phyloP scores from a whole-genome alignment of 805 yeast genomes.

The Metschnikowia gruessii region DNA sequence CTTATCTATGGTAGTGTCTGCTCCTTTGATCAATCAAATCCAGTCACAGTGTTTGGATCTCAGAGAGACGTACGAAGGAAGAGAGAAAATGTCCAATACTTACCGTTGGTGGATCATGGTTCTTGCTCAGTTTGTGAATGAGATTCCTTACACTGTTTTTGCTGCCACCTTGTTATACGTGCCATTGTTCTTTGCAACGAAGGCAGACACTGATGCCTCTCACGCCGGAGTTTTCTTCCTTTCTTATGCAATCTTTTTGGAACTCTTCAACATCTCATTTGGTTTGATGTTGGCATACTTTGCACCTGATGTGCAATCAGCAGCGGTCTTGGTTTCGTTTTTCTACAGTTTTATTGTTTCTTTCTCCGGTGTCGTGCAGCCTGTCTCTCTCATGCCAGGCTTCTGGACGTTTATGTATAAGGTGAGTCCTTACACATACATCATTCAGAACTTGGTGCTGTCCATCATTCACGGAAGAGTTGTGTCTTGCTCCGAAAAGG shows the following conservation, averaged over 20 bases:
- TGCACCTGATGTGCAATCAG: constrained; percentile 65
- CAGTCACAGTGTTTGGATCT: constrained; percentile 56
- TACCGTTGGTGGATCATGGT: constrained; percentile 67
- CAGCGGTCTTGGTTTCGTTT: constrained; percentile 56
- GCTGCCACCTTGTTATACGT: constrained; percentile 32
- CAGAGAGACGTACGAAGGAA: constrained; percentile 63
- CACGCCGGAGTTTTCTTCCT: constrained; percentile 44
- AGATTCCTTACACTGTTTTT: constrained; percentile 52
- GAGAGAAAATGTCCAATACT: constrained; percentile 69
- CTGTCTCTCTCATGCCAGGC: constrained; percentile 41
- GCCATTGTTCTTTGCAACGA: constrained; percentile 40
- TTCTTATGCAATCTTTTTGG: constrained; percentile 48
- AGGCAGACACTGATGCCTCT: constrained; percentile 15
- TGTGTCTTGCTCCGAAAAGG: constrained; percentile 48
- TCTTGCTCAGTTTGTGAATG: constrained; percentile 51
- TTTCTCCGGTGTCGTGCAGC: constrained; percentile 54
- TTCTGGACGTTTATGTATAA: constrained; percentile 50
- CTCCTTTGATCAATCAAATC: constrained; percentile 61
- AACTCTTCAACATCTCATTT: constrained; percentile 37
- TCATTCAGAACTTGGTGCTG: constrained; percentile 53
- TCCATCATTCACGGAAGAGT: constrained; percentile 40
- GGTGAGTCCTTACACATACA: constrained; percentile 48
- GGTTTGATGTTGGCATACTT: constrained; percentile 51
- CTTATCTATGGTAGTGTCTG: constrained; percentile 53
- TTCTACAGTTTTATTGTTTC: constrained; percentile 55